Percentiles rank a stretch among this genome's conserved stretches.
These are phyloP conservation scores for Pezizomycotina sp. DNA, from an alignment of 2,329 filamentous ascomycete species.

Conservation along the genomic window DNA sequence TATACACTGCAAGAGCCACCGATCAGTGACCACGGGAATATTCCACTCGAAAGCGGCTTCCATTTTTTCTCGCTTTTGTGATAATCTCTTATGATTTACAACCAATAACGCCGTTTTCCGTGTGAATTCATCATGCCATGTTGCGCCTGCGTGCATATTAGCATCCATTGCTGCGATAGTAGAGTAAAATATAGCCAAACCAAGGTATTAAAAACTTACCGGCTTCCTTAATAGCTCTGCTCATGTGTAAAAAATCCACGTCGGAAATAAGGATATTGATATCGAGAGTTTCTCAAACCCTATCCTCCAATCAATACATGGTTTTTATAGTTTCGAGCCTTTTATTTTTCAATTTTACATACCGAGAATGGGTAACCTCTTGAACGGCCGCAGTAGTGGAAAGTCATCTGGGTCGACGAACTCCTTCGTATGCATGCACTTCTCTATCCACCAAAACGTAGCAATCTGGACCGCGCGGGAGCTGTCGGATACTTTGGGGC, in stretches of 20 bases:
- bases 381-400: constrained; percentile 61
- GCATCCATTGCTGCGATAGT: too few relatives aligned
- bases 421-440: constrained; percentile 60
- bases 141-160: too few relatives aligned
- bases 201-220: constrained; percentile 31
- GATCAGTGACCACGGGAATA: constrained; percentile 62
- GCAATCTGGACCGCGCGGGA: constrained; percentile 37
- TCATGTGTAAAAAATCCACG: constrained; percentile 71
- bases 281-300: constrained; percentile 10
- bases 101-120: constrained; percentile 58
- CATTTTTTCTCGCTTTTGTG: constrained; percentile 50
- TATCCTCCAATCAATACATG: constrained; percentile 19
- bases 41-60: constrained; percentile 56
- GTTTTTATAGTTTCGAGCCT: background rate
- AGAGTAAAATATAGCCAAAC: background rate
- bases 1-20: constrained; percentile 78
- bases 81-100: constrained; percentile 39
- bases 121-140: constrained; percentile 62
- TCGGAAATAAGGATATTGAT: constrained; percentile 30
- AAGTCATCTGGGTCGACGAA: constrained; percentile 54
- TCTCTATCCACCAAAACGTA: constrained; percentile 88
- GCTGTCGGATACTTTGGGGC: constrained; percentile 24
- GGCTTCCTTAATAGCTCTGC: constrained; percentile 56
- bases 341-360: constrained; percentile 10
- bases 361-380: constrained; percentile 48